These are phyloP conservation scores for Thymus mandschuricus DNA, from an alignment of 257 asterid genomes.

Conservation along the genomic window DNA sequence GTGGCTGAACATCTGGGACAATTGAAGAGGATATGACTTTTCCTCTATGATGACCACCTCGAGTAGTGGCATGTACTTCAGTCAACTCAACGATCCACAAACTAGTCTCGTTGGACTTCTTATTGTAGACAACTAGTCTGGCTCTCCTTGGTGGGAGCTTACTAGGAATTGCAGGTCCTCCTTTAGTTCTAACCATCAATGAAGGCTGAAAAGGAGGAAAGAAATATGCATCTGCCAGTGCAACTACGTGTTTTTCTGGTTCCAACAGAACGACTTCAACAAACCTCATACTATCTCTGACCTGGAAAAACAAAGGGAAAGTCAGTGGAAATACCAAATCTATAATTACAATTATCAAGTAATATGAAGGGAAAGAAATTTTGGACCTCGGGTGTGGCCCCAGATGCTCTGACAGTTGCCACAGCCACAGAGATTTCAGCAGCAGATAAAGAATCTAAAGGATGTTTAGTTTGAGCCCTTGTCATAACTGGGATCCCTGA, in stretches of 20 bases:
- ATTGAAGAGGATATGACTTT: conserved; percentile 77
- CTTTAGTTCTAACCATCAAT: conserved; percentile 75
- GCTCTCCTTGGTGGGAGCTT: conserved; percentile 98
- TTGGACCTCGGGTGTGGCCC: conserved; percentile 95
- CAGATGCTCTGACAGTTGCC: conserved; percentile 95
- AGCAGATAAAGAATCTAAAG: conserved; percentile 91
- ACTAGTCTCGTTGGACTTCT: conserved; percentile 90
- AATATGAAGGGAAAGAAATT: conserved; percentile 22
- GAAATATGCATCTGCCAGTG: conserved; percentile 96
- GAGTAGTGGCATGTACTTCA: conserved; percentile 94
- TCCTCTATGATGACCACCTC: conserved; percentile 98
- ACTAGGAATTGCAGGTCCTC: conserved; percentile 79
- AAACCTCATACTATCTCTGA: conserved; percentile 94
- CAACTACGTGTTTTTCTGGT: conserved; percentile 89
- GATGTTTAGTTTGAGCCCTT: conserved; percentile 86
- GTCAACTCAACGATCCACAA: conserved; percentile 92
- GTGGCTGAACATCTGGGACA: conserved; percentile 94
- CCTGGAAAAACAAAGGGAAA: conserved; percentile 43
- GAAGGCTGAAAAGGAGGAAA: conserved; percentile 98
- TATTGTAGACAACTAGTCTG: conserved; percentile 81
- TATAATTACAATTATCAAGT: not conserved
- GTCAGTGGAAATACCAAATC: conserved; percentile 14
- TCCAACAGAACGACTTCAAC: conserved; percentile 91
- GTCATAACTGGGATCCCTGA: conserved; percentile 63
- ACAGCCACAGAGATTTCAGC: conserved; percentile 92